Evolutionary conservation across 108 stramenopile genomes (phyloP), one percentile per base, ranked within the genome.

Genomic region (Schizochytrium sp.): DNA sequence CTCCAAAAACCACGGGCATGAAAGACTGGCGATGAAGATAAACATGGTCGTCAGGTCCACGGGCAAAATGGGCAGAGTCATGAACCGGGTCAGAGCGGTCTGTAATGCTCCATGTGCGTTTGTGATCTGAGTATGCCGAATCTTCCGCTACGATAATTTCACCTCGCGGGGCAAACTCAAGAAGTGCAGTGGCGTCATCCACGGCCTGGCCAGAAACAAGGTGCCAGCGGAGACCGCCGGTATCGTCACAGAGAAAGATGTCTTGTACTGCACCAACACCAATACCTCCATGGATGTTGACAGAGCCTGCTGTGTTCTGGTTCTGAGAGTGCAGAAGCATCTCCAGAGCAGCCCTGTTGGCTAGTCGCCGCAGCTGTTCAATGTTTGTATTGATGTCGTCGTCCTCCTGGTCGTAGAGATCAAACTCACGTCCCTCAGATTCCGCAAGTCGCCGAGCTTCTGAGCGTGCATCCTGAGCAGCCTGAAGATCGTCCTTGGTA

Each of bases 211-310:
- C 76, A 5, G 76, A 38, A 40, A 28, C 76, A 10, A 83, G 53
- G 28, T 83, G 12, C 76, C 76, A 83, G 45, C 76, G 76, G 47
- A 83, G 53, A 10, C 53, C 28, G 50, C 53, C 50, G 15, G 8
- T 83, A n/a, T 40, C 76, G 28, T 83, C 53, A 40, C 76, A 83
- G 47, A 83, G 76, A 50, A 55, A 83, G 13, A 83, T 83, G 5
- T 83, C 28, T 42, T 83, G 50, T 2, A 83, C 10, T 10, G 47
- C 5, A n/a, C 76, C 76, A 5, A 55, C 76, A 5, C 50, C 76
- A 28, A 49, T 55, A 53, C 76, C 76, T 7, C 76, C 76, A 53
- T 83, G 76, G 50, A 83, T 47, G 76, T 28, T 41, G 64, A 44
- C 28, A 28, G 28, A 28, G 44, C 12, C 44, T 69, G 40, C 28